Evolutionary conservation across 257 asterid species (phyloP), one percentile per base, ranked within the genome.

Genomic region (Nyctanthes arbortristis): DNA sequence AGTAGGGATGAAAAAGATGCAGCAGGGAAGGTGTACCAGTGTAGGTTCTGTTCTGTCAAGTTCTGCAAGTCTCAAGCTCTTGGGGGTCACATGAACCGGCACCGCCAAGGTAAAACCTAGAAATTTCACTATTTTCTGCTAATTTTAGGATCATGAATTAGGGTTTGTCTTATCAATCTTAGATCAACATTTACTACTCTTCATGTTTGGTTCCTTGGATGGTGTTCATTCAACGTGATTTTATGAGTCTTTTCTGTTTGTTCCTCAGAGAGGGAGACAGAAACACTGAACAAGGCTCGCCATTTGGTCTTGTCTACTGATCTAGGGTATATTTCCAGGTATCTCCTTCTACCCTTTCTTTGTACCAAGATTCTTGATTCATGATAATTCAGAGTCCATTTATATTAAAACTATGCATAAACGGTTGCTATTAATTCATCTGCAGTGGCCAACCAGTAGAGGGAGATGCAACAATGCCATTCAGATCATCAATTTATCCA

Each of bases 51-150:
- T 78, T 89, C 98, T 81, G 97, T 92, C 73, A 92, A 92, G 80
- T 92, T 92, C 82, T 86, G 96, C 96, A 92, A 92, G 72, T 92
- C 97, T 49, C 98, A 92, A 89, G 98, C 98, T 63, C 97, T 92
- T 12, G 98, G 98, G 54, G 98, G 98, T 73, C 98, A 92, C 79
- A 92, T 92, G 98, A 92, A 92, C 76, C 96, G 98, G 88, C 98
- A 92, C 77, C 96, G 98, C 79, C 96, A 89, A 88, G 97, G 97
- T 78, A 78, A 36, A 39, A 61, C 59, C 37, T 66, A 29, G 69
- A 66, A 29, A 43, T 30, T 34, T 49, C 4, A 13, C 4, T 18
- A 39, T 39, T 39, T 68, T 55, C 68, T 13, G 20, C 2, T 39
- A 18, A 3, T 3, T 14, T 11, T 39, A n/a, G 18, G 16, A 39